These are phyloP conservation scores for Capsicum baccatum DNA, from an alignment of 257 asterid genomes.

Conservation along the genomic window DNA sequence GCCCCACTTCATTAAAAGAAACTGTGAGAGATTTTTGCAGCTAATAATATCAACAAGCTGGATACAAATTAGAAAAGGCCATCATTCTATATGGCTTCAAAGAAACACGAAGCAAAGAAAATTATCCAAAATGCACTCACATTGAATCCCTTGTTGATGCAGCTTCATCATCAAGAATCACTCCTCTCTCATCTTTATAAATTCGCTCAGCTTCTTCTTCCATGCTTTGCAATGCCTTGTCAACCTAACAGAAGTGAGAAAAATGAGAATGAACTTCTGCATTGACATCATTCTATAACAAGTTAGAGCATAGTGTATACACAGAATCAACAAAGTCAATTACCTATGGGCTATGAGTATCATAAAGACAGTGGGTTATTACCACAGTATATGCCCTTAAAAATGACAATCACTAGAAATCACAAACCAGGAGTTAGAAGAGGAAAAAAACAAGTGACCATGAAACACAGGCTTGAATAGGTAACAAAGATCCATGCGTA, in stretches of 20 bases:
- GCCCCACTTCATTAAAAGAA: slow-evolving; percentile 13
- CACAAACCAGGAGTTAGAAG: slow-evolving; percentile 6
- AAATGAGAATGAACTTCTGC: slow-evolving; percentile 1
- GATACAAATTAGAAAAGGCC: not conserved
- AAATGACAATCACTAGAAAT: slow-evolving; percentile 13
- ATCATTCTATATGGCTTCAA: not conserved
- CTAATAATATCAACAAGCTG: slow-evolving; percentile 5
- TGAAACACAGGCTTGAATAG: not conserved
- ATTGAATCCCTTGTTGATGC: slow-evolving; percentile 94
- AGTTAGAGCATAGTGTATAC: slow-evolving; percentile 20
- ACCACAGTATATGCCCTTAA: not conserved
- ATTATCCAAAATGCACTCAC: slow-evolving; percentile 48
- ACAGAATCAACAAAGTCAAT: slow-evolving; percentile 7
- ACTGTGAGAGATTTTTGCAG: not conserved
- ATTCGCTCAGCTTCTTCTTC: slow-evolving; percentile 90
- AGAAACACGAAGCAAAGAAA: slow-evolving; percentile 10
- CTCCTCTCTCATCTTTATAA: slow-evolving; percentile 81
- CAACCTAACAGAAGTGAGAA: slow-evolving; percentile 58
- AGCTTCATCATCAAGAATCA: slow-evolving; percentile 93
- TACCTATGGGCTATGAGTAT: slow-evolving; percentile 21
- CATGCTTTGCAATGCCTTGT: slow-evolving; percentile 90
- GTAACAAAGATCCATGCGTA: not conserved
- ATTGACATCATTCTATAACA: not conserved
- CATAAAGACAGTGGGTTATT: not conserved
- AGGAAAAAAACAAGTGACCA: not conserved